phyloP scores from a whole-genome alignment of 2,329 filamentous ascomycete species.

The Colletotrichum liaoningense region DNA sequence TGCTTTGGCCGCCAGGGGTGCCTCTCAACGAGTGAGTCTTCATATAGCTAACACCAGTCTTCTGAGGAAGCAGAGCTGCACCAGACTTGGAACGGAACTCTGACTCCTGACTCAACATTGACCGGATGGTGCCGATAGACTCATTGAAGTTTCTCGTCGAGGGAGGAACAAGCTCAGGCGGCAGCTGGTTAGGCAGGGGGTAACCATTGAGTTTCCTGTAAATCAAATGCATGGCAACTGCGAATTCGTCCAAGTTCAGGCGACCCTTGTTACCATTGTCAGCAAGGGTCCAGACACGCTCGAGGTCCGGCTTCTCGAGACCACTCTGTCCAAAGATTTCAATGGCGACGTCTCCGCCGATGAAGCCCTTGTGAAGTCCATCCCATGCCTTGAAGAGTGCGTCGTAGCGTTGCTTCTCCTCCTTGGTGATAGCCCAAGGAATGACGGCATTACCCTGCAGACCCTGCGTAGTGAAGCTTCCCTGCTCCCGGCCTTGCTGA shows the following conservation, averaged over 20 bases:
- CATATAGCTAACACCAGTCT: constrained; percentile 97
- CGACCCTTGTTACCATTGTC: constrained; percentile 95
- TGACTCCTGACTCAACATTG: constrained; percentile 88
- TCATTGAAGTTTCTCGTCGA: constrained; percentile 94
- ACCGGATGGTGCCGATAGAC: constrained; percentile 93
- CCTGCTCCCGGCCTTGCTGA: constrained; percentile 88
- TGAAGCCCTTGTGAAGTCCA: constrained; percentile 90
- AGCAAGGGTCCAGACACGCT: constrained; percentile 93
- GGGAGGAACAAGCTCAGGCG: constrained; percentile 91
- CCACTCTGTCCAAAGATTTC: constrained; percentile 98
- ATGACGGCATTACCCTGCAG: constrained; percentile 94
- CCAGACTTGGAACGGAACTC: constrained; percentile 90
- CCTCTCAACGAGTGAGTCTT: constrained; percentile 93
- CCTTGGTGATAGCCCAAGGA: constrained; percentile 98
- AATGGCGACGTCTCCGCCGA: constrained; percentile 91
- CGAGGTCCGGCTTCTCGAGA: constrained; percentile 88
- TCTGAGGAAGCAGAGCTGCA: constrained; percentile 90
- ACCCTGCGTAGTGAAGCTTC: constrained; percentile 84
- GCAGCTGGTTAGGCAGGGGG: constrained; percentile 86
- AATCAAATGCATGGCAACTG: constrained; percentile 98
- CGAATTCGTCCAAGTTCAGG: constrained; percentile 96
- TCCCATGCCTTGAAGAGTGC: constrained; percentile 97
- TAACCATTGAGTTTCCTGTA: constrained; percentile 98
- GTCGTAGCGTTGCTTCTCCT: constrained; percentile 97
- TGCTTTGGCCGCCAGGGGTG: constrained; percentile 64